These are phyloP conservation scores for Globisporangium irregulare DNA, from an alignment of 352 stramenopile genomes.

Conservation along the genomic window DNA sequence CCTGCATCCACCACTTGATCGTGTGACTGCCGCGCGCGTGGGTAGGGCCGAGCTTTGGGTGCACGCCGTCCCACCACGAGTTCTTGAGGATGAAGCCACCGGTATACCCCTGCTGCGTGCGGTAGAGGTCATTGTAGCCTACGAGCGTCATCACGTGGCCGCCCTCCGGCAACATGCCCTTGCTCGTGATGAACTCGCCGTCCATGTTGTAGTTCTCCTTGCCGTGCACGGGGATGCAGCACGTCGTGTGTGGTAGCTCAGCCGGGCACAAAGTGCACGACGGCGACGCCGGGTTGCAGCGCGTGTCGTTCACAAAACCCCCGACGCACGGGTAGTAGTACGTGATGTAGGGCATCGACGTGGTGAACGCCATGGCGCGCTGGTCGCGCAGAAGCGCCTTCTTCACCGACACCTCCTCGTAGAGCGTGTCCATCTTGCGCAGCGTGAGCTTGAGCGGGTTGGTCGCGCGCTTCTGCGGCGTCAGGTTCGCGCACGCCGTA, in stretches of 20 bases:
- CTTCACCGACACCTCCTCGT: constrained; percentile 42
- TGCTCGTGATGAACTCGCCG: constrained; percentile 57
- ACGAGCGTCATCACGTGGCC: constrained; percentile 71
- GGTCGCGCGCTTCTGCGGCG: constrained; percentile 28
- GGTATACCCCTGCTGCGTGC: constrained; percentile 54
- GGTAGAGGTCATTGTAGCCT: constrained; percentile 66
- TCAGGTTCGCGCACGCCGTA: constrained; percentile 39
- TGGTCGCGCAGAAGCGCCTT: constrained; percentile 33
- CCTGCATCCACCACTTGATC: constrained; percentile 70
- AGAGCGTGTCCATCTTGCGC: constrained; percentile 46
- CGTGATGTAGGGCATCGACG: constrained; percentile 51
- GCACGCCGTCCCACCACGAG: constrained; percentile 68
- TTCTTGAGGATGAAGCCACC: constrained; percentile 78
- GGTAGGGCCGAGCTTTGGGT: constrained; percentile 49
- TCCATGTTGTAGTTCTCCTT: constrained; percentile 65
- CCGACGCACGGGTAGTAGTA: constrained; percentile 66
- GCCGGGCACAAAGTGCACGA: constrained; percentile 51
- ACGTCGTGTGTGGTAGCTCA: constrained; percentile 47
- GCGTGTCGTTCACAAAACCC: constrained; percentile 37
- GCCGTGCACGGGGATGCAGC: constrained; percentile 43
- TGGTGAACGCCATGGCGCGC: constrained; percentile 53
- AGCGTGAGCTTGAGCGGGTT: constrained; percentile 49
- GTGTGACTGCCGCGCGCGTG: constrained; percentile 66
- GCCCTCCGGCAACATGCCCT: constrained; percentile 49
- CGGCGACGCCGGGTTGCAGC: constrained; percentile 48